phyloP scores from a whole-genome alignment of 805 yeast species.

The Schizosaccharomyces osmophilus region DNA sequence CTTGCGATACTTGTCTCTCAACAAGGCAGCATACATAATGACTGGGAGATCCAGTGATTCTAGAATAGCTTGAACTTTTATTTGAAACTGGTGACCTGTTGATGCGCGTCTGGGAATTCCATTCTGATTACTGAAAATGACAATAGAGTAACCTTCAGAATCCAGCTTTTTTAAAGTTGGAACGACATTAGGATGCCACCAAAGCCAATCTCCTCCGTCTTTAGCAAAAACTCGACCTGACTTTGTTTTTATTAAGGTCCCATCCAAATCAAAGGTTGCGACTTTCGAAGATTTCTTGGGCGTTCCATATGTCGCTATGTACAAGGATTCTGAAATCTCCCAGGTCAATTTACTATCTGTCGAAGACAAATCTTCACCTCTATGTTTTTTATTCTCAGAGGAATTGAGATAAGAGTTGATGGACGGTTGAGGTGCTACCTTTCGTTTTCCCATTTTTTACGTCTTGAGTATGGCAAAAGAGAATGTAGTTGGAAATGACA shows the following conservation, averaged over 20 bases:
- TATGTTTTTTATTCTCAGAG: no score
- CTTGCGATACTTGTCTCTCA: constrained; percentile 23
- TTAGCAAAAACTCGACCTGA: constrained; percentile 35
- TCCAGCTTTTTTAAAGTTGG: not conserved
- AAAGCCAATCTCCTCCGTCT: constrained; percentile 51
- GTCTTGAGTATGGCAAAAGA: no score
- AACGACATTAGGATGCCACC: constrained; percentile 16
- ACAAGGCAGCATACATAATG: constrained; percentile 9
- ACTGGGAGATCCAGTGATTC: constrained; percentile 5
- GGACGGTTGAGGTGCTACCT: no score
- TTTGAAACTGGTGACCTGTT: constrained; percentile 35
- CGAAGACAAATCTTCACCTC: not conserved
- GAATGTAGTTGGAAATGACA: no score
- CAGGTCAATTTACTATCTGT: not conserved
- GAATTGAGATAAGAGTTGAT: no score
- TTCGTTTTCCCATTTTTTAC: no score
- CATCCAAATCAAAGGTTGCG: constrained; percentile 21
- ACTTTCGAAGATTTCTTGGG: not conserved
- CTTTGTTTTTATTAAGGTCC: constrained; percentile 44
- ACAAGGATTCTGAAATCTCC: not conserved
- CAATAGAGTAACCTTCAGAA: constrained; percentile 18
- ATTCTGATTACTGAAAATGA: constrained; percentile 74
- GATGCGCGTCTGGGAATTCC: constrained; percentile 23
- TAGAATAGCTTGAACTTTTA: constrained; percentile 17
- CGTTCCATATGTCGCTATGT: not conserved